Conservation (phyloP, 1,284 basidiomycete genomes). For the Cutaneotrichosporon arboriforme region DNA sequence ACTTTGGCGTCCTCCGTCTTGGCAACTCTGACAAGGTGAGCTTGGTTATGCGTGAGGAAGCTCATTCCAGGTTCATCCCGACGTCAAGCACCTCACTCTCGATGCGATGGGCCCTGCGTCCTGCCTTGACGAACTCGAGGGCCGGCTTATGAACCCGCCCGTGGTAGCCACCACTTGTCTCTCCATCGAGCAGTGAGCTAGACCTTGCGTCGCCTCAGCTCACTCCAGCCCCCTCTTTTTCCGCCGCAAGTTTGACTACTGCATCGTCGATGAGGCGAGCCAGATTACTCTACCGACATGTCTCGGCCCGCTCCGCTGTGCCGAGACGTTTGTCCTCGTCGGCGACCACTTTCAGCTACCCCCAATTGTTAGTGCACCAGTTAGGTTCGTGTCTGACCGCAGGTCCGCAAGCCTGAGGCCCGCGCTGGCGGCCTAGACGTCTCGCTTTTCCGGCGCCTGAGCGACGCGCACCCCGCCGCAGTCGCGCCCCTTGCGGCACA, state of each 20-base stretch:
- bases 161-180: slow-evolving; percentile 95
- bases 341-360: slow-evolving; percentile 97
- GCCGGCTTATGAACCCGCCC: slow-evolving; percentile 72
- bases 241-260: slow-evolving; percentile 84
- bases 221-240: slow-evolving; percentile 69
- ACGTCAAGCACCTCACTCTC: slow-evolving; percentile 66
- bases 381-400: not conserved
- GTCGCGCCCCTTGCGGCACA: slow-evolving; percentile 79
- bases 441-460: slow-evolving; percentile 82
- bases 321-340: slow-evolving; percentile 86
- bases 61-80: slow-evolving; percentile 72
- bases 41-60: slow-evolving; percentile 57
- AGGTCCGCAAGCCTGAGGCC: slow-evolving; percentile 77
- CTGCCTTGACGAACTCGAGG: slow-evolving; percentile 70
- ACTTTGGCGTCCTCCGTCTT: slow-evolving; percentile 72
- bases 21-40: slow-evolving; percentile 84
- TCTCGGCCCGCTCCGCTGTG: slow-evolving; percentile 83
- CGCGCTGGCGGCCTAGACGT: slow-evolving; percentile 79
- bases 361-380: slow-evolving; percentile 61
- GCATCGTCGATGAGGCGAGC: slow-evolving; percentile 96
- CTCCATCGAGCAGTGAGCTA: slow-evolving; percentile 78
- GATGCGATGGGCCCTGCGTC: slow-evolving; percentile 55
- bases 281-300: slow-evolving; percentile 96
- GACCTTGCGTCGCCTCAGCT: slow-evolving; percentile 1
- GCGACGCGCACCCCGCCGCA: slow-evolving; percentile 74